Conservation (phyloP, 1,284 basidiomycete genomes). For the Takashimella koratensis region DNA sequence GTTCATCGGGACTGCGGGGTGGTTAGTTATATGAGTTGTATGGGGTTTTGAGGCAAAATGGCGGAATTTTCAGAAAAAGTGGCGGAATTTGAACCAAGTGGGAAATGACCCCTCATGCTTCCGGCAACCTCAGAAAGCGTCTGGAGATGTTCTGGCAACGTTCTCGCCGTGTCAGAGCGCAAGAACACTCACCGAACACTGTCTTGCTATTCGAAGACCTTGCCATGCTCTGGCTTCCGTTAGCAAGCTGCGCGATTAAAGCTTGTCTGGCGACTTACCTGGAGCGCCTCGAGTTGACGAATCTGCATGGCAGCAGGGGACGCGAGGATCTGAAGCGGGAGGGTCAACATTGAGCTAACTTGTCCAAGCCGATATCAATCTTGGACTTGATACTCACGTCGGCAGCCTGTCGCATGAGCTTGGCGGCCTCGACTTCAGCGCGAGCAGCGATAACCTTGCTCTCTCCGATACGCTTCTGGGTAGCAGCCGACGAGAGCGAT, state of each 20-base stretch:
- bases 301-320: conserved; percentile 96
- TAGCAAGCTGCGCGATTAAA: too few relatives aligned
- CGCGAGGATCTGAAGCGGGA: conserved; percentile 67
- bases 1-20: conserved; percentile 48
- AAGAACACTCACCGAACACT: conserved; percentile 67
- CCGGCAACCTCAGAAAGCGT: too few relatives aligned
- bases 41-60: too few relatives aligned
- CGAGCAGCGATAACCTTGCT: conserved; percentile 89
- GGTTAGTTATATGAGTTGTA: too few relatives aligned
- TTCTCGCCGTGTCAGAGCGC: too few relatives aligned
- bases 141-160: too few relatives aligned
- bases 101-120: too few relatives aligned
- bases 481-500: conserved; percentile 85
- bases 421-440: conserved; percentile 90
- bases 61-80: background rate
- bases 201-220: conserved; percentile 79
- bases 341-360: background rate
- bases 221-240: conserved; percentile 57
- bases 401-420: conserved; percentile 73
- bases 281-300: conserved; percentile 83
- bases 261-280: conserved; percentile 35
- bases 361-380: too few relatives aligned
- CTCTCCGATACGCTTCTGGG: conserved; percentile 87
- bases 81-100: background rate
- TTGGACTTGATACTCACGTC: conserved; percentile 38